These are phyloP conservation scores for Monilinia fructigena DNA, from an alignment of 2,329 filamentous ascomycete species.

Conservation along the genomic window DNA sequence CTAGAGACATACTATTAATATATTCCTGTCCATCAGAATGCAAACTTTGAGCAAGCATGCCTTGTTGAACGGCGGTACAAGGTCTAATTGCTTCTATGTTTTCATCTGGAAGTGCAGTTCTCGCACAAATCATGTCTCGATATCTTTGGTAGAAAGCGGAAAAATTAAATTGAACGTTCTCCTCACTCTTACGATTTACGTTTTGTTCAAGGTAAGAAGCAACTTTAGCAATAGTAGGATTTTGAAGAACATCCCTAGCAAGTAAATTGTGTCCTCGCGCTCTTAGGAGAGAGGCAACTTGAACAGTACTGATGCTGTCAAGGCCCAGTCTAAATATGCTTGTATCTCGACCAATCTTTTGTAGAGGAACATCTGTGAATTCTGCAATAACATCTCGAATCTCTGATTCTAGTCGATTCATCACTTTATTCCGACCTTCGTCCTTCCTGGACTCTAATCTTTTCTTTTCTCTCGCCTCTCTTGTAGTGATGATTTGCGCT, in stretches of 20 bases:
- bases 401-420: conserved; percentile 43
- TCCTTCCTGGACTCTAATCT: conserved; percentile 2
- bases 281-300: conserved; percentile 69
- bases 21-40: conserved; percentile 68
- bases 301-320: conserved; percentile 84
- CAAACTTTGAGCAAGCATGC: conserved; percentile 74
- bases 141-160: conserved; percentile 49
- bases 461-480: conserved; percentile 11
- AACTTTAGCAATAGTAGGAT: conserved; percentile 47
- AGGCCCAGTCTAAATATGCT: conserved; percentile 87
- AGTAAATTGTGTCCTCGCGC: conserved; percentile 57
- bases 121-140: conserved; percentile 35
- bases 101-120: conserved; percentile 26
- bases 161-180: conserved; percentile 47
- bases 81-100: conserved; percentile 63
- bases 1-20: conserved; percentile 67
- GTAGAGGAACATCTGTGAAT: conserved; percentile 53
- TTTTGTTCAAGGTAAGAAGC: conserved; percentile 28
- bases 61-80: conserved; percentile 76
- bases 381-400: conserved; percentile 46
- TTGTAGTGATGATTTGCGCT: conserved; percentile 29
- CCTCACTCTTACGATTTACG: not conserved
- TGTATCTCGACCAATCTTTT: conserved; percentile 56
- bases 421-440: conserved; percentile 7
- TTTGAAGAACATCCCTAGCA: conserved; percentile 72